phyloP scores from a whole-genome alignment of 441 rosid genomes.

The Jatropha podagrica region DNA sequence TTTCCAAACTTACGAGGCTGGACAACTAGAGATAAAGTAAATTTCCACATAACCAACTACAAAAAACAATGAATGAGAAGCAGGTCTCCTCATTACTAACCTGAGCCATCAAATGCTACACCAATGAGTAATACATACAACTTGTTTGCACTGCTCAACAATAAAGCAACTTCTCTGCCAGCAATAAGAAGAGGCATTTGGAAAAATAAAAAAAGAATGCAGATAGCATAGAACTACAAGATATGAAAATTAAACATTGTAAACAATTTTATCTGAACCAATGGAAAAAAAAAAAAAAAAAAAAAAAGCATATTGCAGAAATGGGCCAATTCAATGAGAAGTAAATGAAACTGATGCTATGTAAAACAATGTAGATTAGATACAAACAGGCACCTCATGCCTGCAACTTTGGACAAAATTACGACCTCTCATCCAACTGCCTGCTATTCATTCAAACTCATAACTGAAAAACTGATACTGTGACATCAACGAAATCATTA shows the following conservation, averaged over 20 bases:
- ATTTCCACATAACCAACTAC: slow-evolving; percentile 11
- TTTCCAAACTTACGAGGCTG: slow-evolving; percentile 28
- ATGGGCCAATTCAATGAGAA: not conserved
- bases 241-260: not conserved
- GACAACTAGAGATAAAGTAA: slow-evolving; percentile 24
- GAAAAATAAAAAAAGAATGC: not conserved
- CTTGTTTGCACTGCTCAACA: slow-evolving; percentile 63
- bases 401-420: too few species aligned
- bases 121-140: slow-evolving; percentile 70
- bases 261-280: not conserved
- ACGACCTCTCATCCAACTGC: not conserved
- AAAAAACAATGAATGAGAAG: slow-evolving; percentile 21
- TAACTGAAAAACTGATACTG: not conserved
- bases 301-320: not conserved
- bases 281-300: too few species aligned
- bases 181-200: slow-evolving; percentile 15
- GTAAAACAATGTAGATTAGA: too few species aligned
- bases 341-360: too few species aligned
- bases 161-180: slow-evolving; percentile 70
- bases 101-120: slow-evolving; percentile 58
- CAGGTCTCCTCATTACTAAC: slow-evolving; percentile 38
- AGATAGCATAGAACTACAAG: not conserved
- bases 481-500: not conserved
- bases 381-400: too few species aligned
- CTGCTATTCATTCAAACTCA: not conserved